Evolutionary conservation across 306 rosid genomes (phyloP), one percentile per base, ranked within the genome.

Genomic region (Malus sieversii): DNA sequence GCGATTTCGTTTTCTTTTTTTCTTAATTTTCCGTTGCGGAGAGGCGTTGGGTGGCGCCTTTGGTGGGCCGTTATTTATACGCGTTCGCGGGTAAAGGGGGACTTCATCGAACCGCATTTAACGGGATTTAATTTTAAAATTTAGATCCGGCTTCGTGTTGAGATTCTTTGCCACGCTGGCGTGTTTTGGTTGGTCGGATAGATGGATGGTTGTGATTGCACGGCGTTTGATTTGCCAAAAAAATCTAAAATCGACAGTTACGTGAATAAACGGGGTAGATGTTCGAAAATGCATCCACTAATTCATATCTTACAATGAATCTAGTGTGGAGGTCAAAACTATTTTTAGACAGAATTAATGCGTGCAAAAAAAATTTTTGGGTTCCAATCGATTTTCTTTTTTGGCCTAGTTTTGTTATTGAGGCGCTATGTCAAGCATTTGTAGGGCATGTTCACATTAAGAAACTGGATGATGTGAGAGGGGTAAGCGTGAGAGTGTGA

Each of bases 81-180:
- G 14, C 48, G 60, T 4, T 45, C 33, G 48, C 78, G 45, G 78
- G 61, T n/a, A 19, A 30, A 30, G 4, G 10, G 10, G 4, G 46
- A 44, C 46, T 38, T 10, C 48, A 35, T 4, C 48, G 11, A 35
- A 35, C 76, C 60, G n/a, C 11, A 78, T 79, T 86, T 69, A 81
- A 83, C 72, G 32, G 73, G 66, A 73, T 73, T 81, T 60, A 79
- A 84, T 10, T 46, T 14, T 30, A 10, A 4, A 4, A 42, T 83
- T 86, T 42, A 58, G 68, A 7, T 86, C 90, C 87, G 90, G 4
- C 1, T n/a, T 14, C 10, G 1, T 29, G 5, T 12, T 22, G 8
- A 42, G 19, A 51, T 58, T 80, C 52, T 14, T 27, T 40, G 48
- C 29, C 70, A 19, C 61, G 77, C 33, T 62, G 62, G n/a, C 70